Base-by-base conservation (phyloP, 1,284 basidiomycete genomes). In the Lentinus polychrous region DNA sequence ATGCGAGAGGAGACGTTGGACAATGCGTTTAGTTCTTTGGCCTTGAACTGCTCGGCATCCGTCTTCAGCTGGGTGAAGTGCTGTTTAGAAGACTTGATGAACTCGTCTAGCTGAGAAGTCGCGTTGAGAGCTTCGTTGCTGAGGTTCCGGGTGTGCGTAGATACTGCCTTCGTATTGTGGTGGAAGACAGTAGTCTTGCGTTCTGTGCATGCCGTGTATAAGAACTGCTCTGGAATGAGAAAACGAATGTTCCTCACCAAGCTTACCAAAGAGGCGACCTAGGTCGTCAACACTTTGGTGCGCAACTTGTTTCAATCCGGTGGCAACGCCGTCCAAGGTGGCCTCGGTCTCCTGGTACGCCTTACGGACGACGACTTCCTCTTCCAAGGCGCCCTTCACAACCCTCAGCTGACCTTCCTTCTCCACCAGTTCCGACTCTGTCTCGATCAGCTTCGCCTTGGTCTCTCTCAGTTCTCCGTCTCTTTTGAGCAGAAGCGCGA, bases 331-430 rank as follows among this genome's bases (percentile, higher is more conserved):
- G 58, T 94, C 79, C 42, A 97, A 66, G 43, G 69, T 68, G 27
- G 68, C 69, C 67, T 97, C 94, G 17, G 83, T 93, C 34, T 75
- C 70, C 62, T 86, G 79, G 64, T 90, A 86, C 0, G 89, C 88
- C 56, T 86, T 73, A 35, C 86, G 75, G 10, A 94, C 78, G 18
- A 87, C 68, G 23, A 75, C 69, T 63, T 95, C 92, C 55, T 94
- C 89, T 57, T 87, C 82, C 43, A 91, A 66, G 6, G 81, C 77
- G 2, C 61, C 63, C 51, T 79, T 81, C 11, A 74, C 73, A 32
- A 62, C 68, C 45, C 71, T 72, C 50, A 92, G 66, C 55, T 89
- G 50, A 32, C 44, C 61, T 45, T 71, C 71, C 36, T 48, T 49
- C 8, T 43, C 24, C 32, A 33, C 24, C 91, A 93, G 67, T 45